Percentiles rank a stretch among this genome's conserved stretches.
These are phyloP conservation scores for Colletotrichum sp. DNA, from an alignment of 2,329 filamentous ascomycete genomes.

Conservation along the genomic window DNA sequence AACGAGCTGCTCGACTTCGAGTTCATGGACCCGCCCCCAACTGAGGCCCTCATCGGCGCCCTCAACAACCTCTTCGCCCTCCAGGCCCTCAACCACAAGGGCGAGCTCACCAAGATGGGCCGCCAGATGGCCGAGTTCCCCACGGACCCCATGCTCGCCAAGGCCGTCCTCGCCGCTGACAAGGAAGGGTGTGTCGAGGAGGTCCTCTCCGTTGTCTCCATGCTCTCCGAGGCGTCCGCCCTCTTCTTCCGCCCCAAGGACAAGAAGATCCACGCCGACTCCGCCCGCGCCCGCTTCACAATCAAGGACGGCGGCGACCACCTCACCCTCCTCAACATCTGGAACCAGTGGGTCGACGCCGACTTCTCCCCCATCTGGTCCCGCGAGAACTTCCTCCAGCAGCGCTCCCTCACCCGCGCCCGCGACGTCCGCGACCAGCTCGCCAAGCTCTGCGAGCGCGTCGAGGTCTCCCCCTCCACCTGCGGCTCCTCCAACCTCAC, in stretches of 20 bases:
- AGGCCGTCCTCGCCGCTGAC: slow-evolving; percentile 86
- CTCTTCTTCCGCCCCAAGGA: slow-evolving; percentile 96
- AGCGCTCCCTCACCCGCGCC: slow-evolving; percentile 85
- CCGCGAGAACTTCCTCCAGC: slow-evolving; percentile 92
- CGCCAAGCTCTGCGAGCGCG: slow-evolving; percentile 88
- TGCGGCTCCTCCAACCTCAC: slow-evolving; percentile 74
- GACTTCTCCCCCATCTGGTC: slow-evolving; percentile 90
- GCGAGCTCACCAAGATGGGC: slow-evolving; percentile 88
- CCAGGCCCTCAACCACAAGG: slow-evolving; percentile 86
- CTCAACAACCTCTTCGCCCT: slow-evolving; percentile 92
- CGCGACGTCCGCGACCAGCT: slow-evolving; percentile 94
- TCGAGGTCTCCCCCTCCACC: slow-evolving; percentile 78
- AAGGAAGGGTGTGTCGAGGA: slow-evolving; percentile 94
- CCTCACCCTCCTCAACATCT: slow-evolving; percentile 87
- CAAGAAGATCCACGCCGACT: slow-evolving; percentile 96
- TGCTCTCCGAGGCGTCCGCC: slow-evolving; percentile 87
- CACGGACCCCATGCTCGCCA: slow-evolving; percentile 89
- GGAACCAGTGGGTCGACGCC: slow-evolving; percentile 92
- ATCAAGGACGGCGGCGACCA: slow-evolving; percentile 92
- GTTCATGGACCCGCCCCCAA: slow-evolving; percentile 92
- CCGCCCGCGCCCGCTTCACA: slow-evolving; percentile 86
- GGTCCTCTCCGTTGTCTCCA: slow-evolving; percentile 89
- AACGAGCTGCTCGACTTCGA: slow-evolving; percentile 93
- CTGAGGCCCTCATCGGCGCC: slow-evolving; percentile 86
- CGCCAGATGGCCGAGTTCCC: slow-evolving; percentile 96